Evolutionary conservation across 2,329 filamentous ascomycete species (phyloP), one percentile per base, ranked within the genome.

Genomic region (Grosmannia penicillata): DNA sequence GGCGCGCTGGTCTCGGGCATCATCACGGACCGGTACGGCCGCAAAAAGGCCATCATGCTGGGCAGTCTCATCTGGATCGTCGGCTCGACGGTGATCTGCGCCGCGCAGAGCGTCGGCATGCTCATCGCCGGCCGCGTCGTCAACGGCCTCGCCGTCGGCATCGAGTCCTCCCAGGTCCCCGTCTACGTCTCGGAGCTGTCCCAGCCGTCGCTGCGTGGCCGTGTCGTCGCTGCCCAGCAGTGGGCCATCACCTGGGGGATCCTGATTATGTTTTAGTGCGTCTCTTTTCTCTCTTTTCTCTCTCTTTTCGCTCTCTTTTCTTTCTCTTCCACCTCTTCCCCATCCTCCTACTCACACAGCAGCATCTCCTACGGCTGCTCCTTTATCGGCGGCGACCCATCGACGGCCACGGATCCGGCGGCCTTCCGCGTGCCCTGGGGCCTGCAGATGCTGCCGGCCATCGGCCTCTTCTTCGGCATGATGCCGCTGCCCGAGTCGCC

Each of bases 91-190:
- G 49, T 71, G 36, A 52, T 56, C 27, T 61, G 57, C 40, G 65
- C 65, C 22, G 51, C 63, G 1, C 57, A 64, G 34, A 63, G 65
- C 48, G 62, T 66, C 38, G 58, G 57, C 25, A 68, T 68, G 79
- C 63, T 85, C 18, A 70, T 78, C 34, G 73, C 70, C 21, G 78
- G 78, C 34, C 78, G 79, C 48, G 54, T 81, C 53, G 72, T 85
- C 60, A 82, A 82, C 57, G 79, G 79, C 43, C 53, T 83, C 46
- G 70, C 71, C 34, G 78, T 83, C 43, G 80, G 79, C 46, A 82
- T 83, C 52, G 78, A 72, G 54, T 82, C 76, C 19, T 75, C 78
- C 21, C 75, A 82, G 51, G 78, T 81, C 2, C 77, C 76, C 0
- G 76, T 81, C 41, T 82, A 82, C 54, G 72, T 82, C 36, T 71